Evolutionary conservation across 2,329 filamentous ascomycete genomes (phyloP), one percentile per base, ranked within the genome.

Genomic region (Dactylonectria macrodidyma): DNA sequence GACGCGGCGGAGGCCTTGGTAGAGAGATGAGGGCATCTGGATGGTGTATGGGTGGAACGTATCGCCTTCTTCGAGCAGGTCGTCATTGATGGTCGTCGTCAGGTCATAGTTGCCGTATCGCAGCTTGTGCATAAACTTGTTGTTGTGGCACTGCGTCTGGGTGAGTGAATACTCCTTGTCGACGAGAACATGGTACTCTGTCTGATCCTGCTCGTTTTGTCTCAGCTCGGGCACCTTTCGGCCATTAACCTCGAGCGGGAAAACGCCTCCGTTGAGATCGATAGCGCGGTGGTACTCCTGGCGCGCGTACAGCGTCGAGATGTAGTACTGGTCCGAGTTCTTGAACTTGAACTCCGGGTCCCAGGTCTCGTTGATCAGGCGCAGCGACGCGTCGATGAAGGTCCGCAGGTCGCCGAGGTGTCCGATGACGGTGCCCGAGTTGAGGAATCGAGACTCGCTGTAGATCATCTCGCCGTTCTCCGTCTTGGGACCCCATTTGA

Each of bases 41-140:
- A 76, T 71, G 11, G 55, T 56, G 56, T 67, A 73, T 10, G 67
- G 67, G 1, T 36, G 47, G 56, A 71, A 71, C 7, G 7, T 33
- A 1, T 59, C 34, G 3, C 57, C 61, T 30, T 71, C 71, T 2
- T 68, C 52, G 1, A 66, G 14, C 0, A 56, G 30, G 30, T 74
- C 70, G 1, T 72, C 41, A 1, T 36, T 59, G 19, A 74, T 83
- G 78, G 30, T 76, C 34, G 77, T 86, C 85, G 57, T 78, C 71
- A 82, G 77, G 44, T 82, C 77, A 46, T 83, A 80, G 19, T 76
- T 65, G 74, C 86, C 87, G 41, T 78, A 76, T 4, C 79, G 73
- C 0, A 86, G 83, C 38, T 82, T 80, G 60, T 79, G 82, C 51
- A 89, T 81, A 61, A 88, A 84, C 26, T 77, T 78, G 69, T 88